A percentile compares a stretch with the other conserved stretches of the same genome.
phyloP scores from a whole-genome alignment of 1,139 yeast genomes.

The Pichia sp. region DNA sequence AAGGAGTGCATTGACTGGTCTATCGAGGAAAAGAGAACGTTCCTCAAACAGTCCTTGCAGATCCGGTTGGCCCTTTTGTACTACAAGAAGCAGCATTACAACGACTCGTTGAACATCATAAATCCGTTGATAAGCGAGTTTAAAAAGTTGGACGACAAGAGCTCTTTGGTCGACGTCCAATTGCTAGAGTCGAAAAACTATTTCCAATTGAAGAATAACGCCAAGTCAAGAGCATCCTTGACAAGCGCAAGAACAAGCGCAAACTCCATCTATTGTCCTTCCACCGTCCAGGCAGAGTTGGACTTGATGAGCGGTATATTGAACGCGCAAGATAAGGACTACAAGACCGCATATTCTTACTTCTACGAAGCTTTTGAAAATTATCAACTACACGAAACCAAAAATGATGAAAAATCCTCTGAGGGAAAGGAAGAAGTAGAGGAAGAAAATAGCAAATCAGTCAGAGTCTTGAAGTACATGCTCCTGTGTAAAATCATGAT shows the following conservation, averaged over 20 bases:
- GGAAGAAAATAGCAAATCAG: constrained; percentile 60
- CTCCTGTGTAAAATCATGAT: constrained; percentile 90
- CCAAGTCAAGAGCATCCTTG: constrained; percentile 89
- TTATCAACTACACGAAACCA: constrained; percentile 42
- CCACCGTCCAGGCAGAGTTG: constrained; percentile 88
- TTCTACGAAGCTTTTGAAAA: constrained; percentile 95
- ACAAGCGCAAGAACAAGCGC: constrained; percentile 97
- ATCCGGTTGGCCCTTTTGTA: constrained; percentile 76
- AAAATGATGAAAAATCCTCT: constrained; percentile 25
- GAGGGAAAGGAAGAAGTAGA: constrained; percentile 4
- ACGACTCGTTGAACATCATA: constrained; percentile 70
- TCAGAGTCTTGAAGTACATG: constrained; percentile 85
- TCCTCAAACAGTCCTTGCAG: constrained; percentile 83
- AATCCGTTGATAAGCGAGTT: constrained; percentile 73
- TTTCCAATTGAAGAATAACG: constrained; percentile 85
- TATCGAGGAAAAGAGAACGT: constrained; percentile 72
- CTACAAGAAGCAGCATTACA: constrained; percentile 60
- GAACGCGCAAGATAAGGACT: constrained; percentile 96
- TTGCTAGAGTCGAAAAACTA: constrained; percentile 84
- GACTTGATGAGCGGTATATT: constrained; percentile 94
- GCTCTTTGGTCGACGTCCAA: constrained; percentile 92
- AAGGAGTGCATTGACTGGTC: constrained; percentile 88
- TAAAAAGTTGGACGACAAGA: constrained; percentile 91
- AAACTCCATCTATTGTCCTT: constrained; percentile 91
- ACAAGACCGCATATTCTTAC: constrained; percentile 92